phyloP scores from a whole-genome alignment of 2,329 filamentous ascomycete genomes.

The Talaromyces verruculosus region DNA sequence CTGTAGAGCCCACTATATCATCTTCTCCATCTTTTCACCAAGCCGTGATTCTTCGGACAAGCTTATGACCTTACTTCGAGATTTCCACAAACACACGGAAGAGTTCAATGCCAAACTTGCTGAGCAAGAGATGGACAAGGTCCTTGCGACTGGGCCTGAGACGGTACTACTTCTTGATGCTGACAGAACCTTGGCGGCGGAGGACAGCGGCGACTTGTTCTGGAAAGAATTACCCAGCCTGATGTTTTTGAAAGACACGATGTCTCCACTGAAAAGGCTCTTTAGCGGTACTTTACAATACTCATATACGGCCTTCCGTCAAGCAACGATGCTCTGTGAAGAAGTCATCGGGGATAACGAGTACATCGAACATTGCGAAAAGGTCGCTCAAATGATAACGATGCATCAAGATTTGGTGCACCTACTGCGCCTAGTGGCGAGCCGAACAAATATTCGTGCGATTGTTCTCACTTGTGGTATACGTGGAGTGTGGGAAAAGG shows the following conservation, averaged over 20 bases:
- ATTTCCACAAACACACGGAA: constrained; percentile 15
- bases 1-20: constrained; percentile 49
- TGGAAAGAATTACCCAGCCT: constrained; percentile 22
- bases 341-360: constrained; percentile 38
- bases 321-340: constrained; percentile 56
- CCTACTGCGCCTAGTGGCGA: constrained; percentile 41
- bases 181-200: constrained; percentile 55
- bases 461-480: constrained; percentile 59
- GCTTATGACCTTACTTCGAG: constrained; percentile 22
- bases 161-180: constrained; percentile 59
- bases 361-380: constrained; percentile 50
- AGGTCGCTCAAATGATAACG: constrained; percentile 43
- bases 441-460: constrained; percentile 42
- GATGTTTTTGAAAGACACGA: constrained; percentile 3
- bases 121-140: constrained; percentile 35
- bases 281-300: constrained; percentile 53
- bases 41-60: not conserved
- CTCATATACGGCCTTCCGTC: constrained; percentile 56
- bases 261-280: constrained; percentile 42
- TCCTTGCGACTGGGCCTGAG: constrained; percentile 34
- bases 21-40: constrained; percentile 44
- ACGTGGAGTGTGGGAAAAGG: constrained; percentile 55
- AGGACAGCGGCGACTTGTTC: constrained; percentile 26
- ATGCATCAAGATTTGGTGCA: constrained; percentile 52
- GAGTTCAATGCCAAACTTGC: constrained; percentile 24